Evolutionary conservation across 2,329 filamentous ascomycete genomes (phyloP).

Genomic region (Ceratocystis diversiconidia): DNA sequence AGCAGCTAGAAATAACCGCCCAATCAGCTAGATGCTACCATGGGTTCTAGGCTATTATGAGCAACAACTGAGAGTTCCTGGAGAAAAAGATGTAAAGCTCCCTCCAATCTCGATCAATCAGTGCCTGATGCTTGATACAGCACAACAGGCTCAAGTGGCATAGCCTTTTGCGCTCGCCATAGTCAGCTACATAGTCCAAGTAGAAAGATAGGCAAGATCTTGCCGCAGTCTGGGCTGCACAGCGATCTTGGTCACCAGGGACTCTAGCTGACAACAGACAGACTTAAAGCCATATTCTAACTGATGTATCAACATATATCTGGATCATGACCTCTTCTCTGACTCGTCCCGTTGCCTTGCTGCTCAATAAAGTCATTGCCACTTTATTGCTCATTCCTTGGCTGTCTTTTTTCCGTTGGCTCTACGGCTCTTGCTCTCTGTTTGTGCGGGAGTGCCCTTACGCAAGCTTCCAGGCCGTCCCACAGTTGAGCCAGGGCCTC

Average conservation of each 20-base stretch:
- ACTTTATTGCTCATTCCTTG: slow-evolving; percentile 10
- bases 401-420: slow-evolving; percentile 7
- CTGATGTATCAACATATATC: background rate
- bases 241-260: background rate
- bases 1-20: background rate
- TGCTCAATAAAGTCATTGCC: background rate
- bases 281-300: background rate
- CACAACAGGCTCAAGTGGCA: too few relatives aligned
- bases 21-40: background rate
- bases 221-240: background rate
- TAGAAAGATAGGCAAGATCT: background rate
- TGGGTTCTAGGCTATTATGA: too few relatives aligned
- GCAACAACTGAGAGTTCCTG: too few relatives aligned
- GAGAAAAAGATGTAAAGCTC: too few relatives aligned
- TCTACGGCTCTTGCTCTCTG: slow-evolving; percentile 4
- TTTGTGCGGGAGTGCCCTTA: background rate
- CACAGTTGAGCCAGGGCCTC: slow-evolving; percentile 22
- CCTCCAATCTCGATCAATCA: too few relatives aligned
- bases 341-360: background rate
- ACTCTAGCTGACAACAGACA: background rate
- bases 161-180: background rate
- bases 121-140: too few relatives aligned
- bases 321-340: background rate
- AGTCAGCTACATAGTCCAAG: background rate
- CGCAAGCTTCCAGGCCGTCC: background rate